Evolutionary conservation across 306 rosid genomes (phyloP), one percentile per base, ranked within the genome.

Genomic region (Potentilla sterilis): DNA sequence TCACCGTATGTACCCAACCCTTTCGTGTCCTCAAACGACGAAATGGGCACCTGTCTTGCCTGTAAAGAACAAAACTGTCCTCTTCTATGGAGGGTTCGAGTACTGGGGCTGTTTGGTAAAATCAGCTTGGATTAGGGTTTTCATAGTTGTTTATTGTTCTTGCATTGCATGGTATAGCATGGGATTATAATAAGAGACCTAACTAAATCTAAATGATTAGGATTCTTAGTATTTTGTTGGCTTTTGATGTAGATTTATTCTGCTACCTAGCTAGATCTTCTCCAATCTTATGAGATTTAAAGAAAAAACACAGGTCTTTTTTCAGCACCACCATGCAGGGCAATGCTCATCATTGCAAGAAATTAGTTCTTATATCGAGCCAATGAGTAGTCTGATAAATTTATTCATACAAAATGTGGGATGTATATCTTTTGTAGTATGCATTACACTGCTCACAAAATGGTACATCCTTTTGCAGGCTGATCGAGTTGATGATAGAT

Each of bases 171-270:
- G 69, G 69, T 74, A 57, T 74, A 38, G 41, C 75, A 48, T 48
- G 81, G 72, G 75, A 75, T 61, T 74, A 68, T 2, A 70, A 64
- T 74, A 68, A 14, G 54, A 64, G 67, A 5, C 8, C 38, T 37
- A 34, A 67, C 75, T n/a, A 49, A 75, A 78, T 65, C 72, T 76
- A 46, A 83, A 66, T 83, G 83, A 83, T 83, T 75, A 79, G 75
- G 72, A 51, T 16, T 69, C 73, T 74, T 44, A 47, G 49, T 75
- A 76, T 68, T 55, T 66, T 58, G 68, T 66, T 71, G 69, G 57
- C 79, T 75, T 83, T 79, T 83, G 40, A 83, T 72, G 81, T 66
- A 71, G 83, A 83, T 83, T 83, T 82, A 14, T 63, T 43, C 42
- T 62, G 40, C 65, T 28, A 28, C 28, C 28, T 73, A 41, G 32